phyloP scores from a whole-genome alignment of 345 rosid genomes.

The Ceriops decandra region DNA sequence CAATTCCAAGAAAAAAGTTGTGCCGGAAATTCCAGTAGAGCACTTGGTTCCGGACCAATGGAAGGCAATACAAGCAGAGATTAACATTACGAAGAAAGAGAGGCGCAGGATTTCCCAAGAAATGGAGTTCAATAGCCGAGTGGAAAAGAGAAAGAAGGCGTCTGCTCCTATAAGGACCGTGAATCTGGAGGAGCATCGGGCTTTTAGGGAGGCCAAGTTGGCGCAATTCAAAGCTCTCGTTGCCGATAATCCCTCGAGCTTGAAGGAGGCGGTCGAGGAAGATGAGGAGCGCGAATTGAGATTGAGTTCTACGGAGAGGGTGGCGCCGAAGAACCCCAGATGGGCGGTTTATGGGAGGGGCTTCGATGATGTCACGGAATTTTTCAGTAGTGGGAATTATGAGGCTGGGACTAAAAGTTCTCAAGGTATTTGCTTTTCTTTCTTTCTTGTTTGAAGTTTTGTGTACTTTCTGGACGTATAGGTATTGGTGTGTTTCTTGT shows the following conservation, averaged over 20 bases:
- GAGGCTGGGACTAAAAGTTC: conserved; percentile 50
- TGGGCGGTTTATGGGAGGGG: conserved; percentile 94
- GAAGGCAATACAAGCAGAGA: conserved; percentile 75
- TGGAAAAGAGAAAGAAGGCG: conserved; percentile 67
- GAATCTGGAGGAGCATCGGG: conserved; percentile 54
- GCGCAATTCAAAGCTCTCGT: conserved; percentile 55
- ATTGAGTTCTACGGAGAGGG: conserved; percentile 38
- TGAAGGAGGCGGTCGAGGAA: conserved; percentile 17
- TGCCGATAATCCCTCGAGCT: conserved; percentile 52
- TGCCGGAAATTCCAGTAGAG: conserved; percentile 39
- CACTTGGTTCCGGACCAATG: conserved; percentile 85
- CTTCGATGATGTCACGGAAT: conserved; percentile 66
- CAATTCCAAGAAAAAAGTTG: conserved; percentile 11
- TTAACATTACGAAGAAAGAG: conserved; percentile 77
- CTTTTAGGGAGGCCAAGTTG: conserved; percentile 63
- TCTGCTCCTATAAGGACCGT: conserved; percentile 53
- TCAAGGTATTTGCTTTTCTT: conserved; percentile 40
- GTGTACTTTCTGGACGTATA: not conserved
- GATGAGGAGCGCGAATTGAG: conserved; percentile 18
- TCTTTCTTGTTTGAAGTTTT: not conserved
- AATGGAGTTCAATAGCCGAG: conserved; percentile 65
- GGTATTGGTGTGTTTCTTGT: not conserved
- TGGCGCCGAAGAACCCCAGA: conserved; percentile 71
- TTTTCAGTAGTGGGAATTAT: conserved; percentile 57
- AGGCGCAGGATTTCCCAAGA: conserved; percentile 74